Percentiles rank a stretch among this genome's conserved stretches.
Evolutionary conservation across 2,329 filamentous ascomycete genomes (phyloP).

Genomic region (Epichloe uncinata): DNA sequence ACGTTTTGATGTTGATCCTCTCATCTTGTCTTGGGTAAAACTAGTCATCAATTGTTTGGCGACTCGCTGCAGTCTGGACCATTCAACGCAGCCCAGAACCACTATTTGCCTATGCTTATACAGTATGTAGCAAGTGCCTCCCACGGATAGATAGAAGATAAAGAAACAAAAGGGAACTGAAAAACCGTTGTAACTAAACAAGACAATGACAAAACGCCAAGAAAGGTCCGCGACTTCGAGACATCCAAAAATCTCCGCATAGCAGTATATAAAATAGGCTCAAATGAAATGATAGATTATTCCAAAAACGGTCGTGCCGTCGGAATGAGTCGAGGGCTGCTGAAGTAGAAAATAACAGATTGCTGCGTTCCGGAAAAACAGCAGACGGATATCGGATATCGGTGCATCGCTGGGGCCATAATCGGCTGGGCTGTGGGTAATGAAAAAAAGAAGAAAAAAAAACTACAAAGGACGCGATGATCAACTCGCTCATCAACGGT

Average conservation of each 20-base stretch:
- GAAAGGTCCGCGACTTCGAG: background rate
- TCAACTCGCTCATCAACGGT: background rate
- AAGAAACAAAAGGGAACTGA: background rate
- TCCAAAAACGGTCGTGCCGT: background rate
- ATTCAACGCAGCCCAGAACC: background rate
- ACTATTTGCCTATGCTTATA: background rate
- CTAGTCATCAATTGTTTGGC: background rate
- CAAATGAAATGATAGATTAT: background rate
- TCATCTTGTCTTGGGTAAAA: background rate
- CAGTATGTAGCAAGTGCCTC: background rate
- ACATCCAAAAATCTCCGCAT: background rate
- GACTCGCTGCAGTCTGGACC: background rate
- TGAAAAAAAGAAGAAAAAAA: background rate
- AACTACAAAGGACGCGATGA: background rate
- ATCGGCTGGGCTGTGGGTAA: background rate
- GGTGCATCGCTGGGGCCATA: background rate
- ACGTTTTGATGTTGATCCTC: background rate
- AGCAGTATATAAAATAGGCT: background rate
- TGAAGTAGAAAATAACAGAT: background rate
- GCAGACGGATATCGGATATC: constrained; percentile 4
- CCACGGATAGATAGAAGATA: background rate
- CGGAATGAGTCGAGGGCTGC: background rate
- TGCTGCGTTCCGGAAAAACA: background rate
- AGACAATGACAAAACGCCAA: constrained; percentile 1
- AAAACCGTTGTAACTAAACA: background rate